Base-by-base conservation (phyloP, 2,329 filamentous ascomycete species). In the Fusarium begoniae region DNA sequence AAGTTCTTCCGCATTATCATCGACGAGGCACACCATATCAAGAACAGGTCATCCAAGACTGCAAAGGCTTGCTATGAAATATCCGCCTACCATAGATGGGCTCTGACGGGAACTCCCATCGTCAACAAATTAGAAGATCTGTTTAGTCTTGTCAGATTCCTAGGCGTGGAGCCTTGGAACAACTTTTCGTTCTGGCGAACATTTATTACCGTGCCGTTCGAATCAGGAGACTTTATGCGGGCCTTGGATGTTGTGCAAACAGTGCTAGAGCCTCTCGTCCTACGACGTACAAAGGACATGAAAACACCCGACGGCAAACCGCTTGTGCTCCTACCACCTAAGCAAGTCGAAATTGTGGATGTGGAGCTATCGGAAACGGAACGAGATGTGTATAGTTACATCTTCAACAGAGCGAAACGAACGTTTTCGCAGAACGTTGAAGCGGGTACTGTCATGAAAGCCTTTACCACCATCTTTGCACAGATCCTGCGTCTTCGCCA, bases 101-200 rank as follows among this genome's bases (percentile, higher is more conserved):
- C 92, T 0, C 84, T 99, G 55, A 99, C 96, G 0, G 96, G 96
- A 24, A 99, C 96, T 2, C 96, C 96, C 0, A 98, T 99, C 64
- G 96, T 99, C 75, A 99, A 99, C 81, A 92, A 94, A 48, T 87
- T 99, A 2, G 96, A 98, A 81, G 96, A 98, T 82, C 85, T 99
- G 20, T 98, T 98, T 84, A 97, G 94, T 79, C 84, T 99, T 43
- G 94, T 98, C 18, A 91, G 94, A 7, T 99, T 98, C 83, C 85
- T 99, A 17, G 92, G 94, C 64, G 96, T 99, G 8, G 96, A 98
- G 80, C 96, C 96, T 1, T 99, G 96, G 96, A 96, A 93, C 79
- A 98, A 98, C 81, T 99, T 99, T 82, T 98, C 95, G 1, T 99
- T 98, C 84, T 99, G 96, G 96, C 95, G 95, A 80, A 98, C 96